phyloP scores from a whole-genome alignment of 352 stramenopile species.

The Pythium apleroticum region DNA sequence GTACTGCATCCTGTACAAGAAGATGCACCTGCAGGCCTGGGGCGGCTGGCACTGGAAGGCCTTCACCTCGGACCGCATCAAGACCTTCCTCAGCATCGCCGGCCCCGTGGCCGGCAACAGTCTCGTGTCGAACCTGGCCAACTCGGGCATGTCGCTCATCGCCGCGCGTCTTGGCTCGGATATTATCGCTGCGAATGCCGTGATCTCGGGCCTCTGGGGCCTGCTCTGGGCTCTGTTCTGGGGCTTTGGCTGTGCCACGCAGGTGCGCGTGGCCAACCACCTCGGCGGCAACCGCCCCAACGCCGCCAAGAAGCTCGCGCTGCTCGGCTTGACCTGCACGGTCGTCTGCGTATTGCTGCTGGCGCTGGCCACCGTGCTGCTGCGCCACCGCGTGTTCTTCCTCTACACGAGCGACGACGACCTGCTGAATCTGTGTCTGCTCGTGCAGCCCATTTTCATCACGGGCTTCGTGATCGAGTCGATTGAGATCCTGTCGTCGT shows the following conservation, averaged over 20 bases:
- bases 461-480: constrained; percentile 47
- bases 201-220: constrained; percentile 66
- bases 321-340: constrained; percentile 66
- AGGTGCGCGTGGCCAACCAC: constrained; percentile 79
- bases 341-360: constrained; percentile 46
- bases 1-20: constrained; percentile 76
- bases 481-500: constrained; percentile 47
- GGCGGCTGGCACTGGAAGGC: constrained; percentile 59
- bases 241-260: constrained; percentile 75
- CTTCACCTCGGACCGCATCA: constrained; percentile 59
- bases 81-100: constrained; percentile 66
- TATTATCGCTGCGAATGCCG: constrained; percentile 74
- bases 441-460: constrained; percentile 56
- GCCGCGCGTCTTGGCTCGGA: constrained; percentile 70
- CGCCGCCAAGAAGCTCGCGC: constrained; percentile 53
- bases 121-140: constrained; percentile 72
- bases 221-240: constrained; percentile 78
- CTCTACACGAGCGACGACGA: constrained; percentile 55
- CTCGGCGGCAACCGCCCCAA: constrained; percentile 67
- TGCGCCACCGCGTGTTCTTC: constrained; percentile 40
- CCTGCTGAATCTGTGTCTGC: constrained; percentile 43
- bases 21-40: constrained; percentile 72
- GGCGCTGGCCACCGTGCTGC: constrained; percentile 32
- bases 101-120: constrained; percentile 63
- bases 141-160: constrained; percentile 66